These are phyloP conservation scores for Gynandropsis gynandra DNA, from an alignment of 345 rosid genomes.

Conservation along the genomic window DNA sequence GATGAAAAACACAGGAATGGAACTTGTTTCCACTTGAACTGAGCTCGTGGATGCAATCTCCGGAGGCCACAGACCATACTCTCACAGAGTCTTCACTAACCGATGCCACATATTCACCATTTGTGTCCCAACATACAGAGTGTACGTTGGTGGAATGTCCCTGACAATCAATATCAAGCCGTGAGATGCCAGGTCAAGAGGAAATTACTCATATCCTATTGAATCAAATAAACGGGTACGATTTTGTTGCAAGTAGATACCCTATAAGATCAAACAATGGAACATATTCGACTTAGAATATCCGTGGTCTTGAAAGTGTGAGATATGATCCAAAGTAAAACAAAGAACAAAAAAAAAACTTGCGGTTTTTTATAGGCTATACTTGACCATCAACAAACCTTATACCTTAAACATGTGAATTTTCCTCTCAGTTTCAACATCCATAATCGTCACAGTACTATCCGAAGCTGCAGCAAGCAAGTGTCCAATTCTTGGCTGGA, in stretches of 20 bases:
- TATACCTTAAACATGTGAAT: constrained; percentile 41
- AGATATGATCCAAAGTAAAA: no score
- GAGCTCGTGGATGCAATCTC: constrained; percentile 59
- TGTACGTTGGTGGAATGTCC: constrained; percentile 46
- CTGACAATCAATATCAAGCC: no score
- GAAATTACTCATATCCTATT: no score
- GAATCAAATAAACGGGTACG: no score
- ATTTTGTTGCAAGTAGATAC: no score
- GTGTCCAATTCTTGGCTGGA: constrained; percentile 68
- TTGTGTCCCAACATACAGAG: constrained; percentile 58
- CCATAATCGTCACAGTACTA: constrained; percentile 50
- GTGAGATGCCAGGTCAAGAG: no score
- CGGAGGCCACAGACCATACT: constrained; percentile 54
- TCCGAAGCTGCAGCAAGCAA: constrained; percentile 68
- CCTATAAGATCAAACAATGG: no score
- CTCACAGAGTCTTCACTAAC: constrained; percentile 51
- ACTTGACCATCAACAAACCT: no score
- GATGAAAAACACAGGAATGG: constrained; percentile 68
- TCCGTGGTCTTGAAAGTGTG: no score
- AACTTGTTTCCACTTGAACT: constrained; percentile 60
- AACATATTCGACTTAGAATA: no score
- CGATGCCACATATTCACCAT: constrained; percentile 55
- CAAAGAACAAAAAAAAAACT: no score
- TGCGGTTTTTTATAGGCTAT: no score
- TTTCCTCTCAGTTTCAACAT: constrained; percentile 48